A percentile compares a stretch with the other conserved stretches of the same genome.
Evolutionary conservation across 257 asterid species (phyloP).

Genomic region (Anisodus tanguticus): DNA sequence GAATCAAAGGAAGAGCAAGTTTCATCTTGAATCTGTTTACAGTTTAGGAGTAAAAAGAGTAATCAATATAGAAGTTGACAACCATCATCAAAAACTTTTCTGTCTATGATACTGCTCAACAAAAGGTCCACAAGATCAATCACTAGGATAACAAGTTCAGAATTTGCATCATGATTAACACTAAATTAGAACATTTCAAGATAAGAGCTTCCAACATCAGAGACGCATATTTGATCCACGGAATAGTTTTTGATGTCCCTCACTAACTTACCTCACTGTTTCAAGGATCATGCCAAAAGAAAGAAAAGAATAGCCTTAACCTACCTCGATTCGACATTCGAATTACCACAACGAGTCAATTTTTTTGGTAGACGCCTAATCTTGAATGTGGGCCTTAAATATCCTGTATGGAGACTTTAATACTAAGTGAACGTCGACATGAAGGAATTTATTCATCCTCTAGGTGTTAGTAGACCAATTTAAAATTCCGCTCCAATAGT

Average conservation of each 20-base stretch:
- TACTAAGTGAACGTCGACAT: no score
- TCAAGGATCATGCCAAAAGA: conserved; percentile 14
- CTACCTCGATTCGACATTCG: no score
- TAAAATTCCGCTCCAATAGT: no score
- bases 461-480: no score
- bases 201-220: neutral
- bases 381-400: no score
- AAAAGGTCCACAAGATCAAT: neutral
- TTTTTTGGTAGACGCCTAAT: no score
- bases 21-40: neutral
- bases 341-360: no score
- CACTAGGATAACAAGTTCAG: neutral
- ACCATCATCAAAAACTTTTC: neutral
- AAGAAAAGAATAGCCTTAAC: no score
- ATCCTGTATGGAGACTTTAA: no score
- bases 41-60: neutral
- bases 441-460: no score
- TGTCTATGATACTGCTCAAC: neutral
- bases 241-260: neutral
- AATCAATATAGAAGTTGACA: neutral
- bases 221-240: neutral
- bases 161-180: neutral
- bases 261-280: conserved; percentile 34
- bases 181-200: neutral
- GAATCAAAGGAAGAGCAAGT: no score